A percentile compares a stretch with the other conserved stretches of the same genome.
phyloP scores from a whole-genome alignment of 768 basidiomycete species.

The Naganishia randhawae region DNA sequence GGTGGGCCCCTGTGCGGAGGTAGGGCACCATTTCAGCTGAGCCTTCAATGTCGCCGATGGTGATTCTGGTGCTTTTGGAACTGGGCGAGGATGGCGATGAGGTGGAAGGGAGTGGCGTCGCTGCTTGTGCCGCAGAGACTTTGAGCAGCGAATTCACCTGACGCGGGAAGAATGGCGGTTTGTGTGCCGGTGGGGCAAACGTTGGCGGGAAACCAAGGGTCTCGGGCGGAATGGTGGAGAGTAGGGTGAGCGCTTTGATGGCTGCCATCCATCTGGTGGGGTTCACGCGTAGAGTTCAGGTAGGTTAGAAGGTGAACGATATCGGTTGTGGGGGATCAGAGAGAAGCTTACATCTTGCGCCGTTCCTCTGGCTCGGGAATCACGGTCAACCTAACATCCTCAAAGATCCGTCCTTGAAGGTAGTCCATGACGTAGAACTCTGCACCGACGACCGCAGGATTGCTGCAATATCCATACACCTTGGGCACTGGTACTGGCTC shows the following conservation, averaged over 20 bases:
- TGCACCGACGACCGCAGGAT: slow-evolving; percentile 72
- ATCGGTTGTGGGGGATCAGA: neutral
- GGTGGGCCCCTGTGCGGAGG: slow-evolving; percentile 43
- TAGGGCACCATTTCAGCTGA: slow-evolving; percentile 54
- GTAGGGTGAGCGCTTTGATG: slow-evolving; percentile 40
- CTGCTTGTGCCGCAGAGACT: slow-evolving; percentile 74
- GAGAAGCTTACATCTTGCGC: slow-evolving; percentile 63
- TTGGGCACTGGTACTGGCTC: slow-evolving; percentile 73
- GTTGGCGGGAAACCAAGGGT: slow-evolving; percentile 60
- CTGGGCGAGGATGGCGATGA: too few species aligned
- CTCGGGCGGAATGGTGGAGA: slow-evolving; percentile 57
- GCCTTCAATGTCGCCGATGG: slow-evolving; percentile 67
- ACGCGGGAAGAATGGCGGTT: slow-evolving; percentile 75
- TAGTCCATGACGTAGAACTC: slow-evolving; percentile 97
- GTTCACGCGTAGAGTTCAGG: neutral
- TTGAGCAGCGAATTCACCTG: slow-evolving; percentile 85
- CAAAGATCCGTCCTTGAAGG: slow-evolving; percentile 88
- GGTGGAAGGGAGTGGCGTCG: slow-evolving; percentile 50
- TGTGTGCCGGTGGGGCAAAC: slow-evolving; percentile 41
- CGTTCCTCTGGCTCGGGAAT: slow-evolving; percentile 59
- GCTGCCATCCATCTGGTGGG: slow-evolving; percentile 44
- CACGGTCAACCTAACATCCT: slow-evolving; percentile 72
- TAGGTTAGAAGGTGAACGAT: neutral
- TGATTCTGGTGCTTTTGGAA: slow-evolving; percentile 58
- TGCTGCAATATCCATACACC: slow-evolving; percentile 77